Conservation (phyloP, 805 yeast species). For the Yamadazyma paraphyllophila region DNA sequence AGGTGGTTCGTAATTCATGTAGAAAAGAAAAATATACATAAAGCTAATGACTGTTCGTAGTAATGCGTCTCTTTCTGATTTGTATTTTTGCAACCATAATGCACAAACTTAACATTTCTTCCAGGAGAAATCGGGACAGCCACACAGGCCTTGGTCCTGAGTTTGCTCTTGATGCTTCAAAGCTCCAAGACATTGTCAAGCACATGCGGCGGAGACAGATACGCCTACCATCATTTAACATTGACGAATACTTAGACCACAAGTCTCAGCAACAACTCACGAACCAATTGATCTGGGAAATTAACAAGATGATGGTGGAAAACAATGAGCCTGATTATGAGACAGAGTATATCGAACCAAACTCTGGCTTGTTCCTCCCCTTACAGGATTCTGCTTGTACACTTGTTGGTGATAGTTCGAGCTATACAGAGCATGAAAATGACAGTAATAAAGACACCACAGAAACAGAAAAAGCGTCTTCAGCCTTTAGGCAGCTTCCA, state of each 20-base stretch:
- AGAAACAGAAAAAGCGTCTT: no score
- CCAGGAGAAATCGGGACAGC: background rate
- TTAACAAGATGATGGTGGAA: conserved; percentile 2
- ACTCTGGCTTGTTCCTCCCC: no score
- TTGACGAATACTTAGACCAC: background rate
- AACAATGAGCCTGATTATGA: no score
- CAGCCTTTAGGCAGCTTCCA: no score
- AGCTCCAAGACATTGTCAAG: background rate
- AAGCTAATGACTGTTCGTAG: no score
- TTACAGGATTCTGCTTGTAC: background rate
- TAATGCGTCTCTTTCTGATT: background rate
- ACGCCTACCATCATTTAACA: conserved; percentile 3
- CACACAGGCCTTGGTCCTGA: background rate
- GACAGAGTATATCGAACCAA: no score
- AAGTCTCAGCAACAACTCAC: background rate
- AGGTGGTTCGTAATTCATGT: no score
- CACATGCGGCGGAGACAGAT: background rate
- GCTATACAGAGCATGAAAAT: no score
- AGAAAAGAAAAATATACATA: no score
- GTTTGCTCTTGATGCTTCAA: background rate
- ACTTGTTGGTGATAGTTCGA: background rate
- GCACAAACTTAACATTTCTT: background rate
- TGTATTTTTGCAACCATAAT: background rate
- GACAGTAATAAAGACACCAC: no score
- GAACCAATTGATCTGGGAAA: conserved; percentile 1